Conservation (phyloP, 805 yeast species). For the Saccharomycopsis sp. region DNA sequence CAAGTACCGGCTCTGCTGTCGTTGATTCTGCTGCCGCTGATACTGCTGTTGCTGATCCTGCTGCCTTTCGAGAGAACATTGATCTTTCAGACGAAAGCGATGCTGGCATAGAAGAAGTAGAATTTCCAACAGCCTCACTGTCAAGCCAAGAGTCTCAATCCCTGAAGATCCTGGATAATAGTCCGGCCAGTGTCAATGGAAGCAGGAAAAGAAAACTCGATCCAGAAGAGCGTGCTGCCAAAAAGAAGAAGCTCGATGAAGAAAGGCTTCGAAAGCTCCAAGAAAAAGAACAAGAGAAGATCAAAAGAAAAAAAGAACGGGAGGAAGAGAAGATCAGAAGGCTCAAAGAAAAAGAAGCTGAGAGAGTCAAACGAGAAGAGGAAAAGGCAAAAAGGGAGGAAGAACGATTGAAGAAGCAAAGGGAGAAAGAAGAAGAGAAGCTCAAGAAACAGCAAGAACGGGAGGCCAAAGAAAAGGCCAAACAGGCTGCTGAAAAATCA, state of each 20-base stretch:
- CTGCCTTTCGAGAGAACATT: no score
- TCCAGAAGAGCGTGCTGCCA: not conserved
- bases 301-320: slow-evolving; percentile 6
- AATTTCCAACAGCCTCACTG: no score
- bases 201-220: slow-evolving; percentile 2
- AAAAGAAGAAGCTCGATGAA: slow-evolving; percentile 5
- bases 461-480: slow-evolving; percentile 5
- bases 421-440: not conserved
- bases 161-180: no score
- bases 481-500: slow-evolving; percentile 8
- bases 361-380: slow-evolving; percentile 13
- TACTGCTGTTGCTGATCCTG: no score
- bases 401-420: slow-evolving; percentile 9
- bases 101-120: no score
- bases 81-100: no score
- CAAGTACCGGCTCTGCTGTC: no score
- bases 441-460: slow-evolving; percentile 2
- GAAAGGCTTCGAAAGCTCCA: slow-evolving; percentile 8
- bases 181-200: no score
- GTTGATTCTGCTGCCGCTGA: no score
- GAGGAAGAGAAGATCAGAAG: slow-evolving; percentile 8
- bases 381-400: slow-evolving; percentile 11
- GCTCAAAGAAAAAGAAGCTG: slow-evolving; percentile 12
- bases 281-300: slow-evolving; percentile 7
- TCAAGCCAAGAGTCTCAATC: no score